Percentiles rank a stretch among this genome's conserved stretches.
phyloP scores from a whole-genome alignment of 768 basidiomycete genomes.

The Amanita molliuscula region DNA sequence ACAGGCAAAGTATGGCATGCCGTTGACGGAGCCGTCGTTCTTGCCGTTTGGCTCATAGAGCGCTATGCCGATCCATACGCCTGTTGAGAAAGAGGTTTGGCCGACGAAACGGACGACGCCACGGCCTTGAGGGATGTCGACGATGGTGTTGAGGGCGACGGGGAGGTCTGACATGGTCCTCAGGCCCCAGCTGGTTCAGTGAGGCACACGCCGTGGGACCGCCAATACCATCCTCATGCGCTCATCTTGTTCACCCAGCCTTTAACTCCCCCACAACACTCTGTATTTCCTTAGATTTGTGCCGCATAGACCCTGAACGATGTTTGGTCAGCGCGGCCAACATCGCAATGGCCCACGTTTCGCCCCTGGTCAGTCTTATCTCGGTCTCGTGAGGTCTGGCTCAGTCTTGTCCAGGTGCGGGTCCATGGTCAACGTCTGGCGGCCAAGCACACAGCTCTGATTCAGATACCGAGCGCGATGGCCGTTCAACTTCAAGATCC shows the following conservation, averaged over 20 bases:
- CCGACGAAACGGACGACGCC: constrained; percentile 86
- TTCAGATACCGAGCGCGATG: constrained; percentile 44
- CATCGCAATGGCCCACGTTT: constrained; percentile 16
- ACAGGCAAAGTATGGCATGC: constrained; percentile 75
- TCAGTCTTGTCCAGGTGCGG: constrained; percentile 16
- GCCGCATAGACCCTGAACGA: background rate
- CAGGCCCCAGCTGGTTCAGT: too few relatives aligned
- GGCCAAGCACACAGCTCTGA: constrained; percentile 29
- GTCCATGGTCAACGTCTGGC: constrained; percentile 19
- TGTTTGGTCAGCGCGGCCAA: constrained; percentile 8
- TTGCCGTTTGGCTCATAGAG: constrained; percentile 78
- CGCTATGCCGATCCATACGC: constrained; percentile 95
- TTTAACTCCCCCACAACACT: too few relatives aligned
- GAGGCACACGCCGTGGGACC: background rate
- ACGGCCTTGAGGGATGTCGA: constrained; percentile 69
- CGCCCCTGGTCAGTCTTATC: constrained; percentile 14
- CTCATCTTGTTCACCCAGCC: background rate
- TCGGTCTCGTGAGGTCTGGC: background rate
- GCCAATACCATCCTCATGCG: background rate
- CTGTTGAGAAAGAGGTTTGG: constrained; percentile 69
- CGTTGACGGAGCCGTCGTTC: constrained; percentile 89
- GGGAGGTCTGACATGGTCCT: constrained; percentile 14
- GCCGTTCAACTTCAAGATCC: constrained; percentile 36
- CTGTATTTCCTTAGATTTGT: background rate
- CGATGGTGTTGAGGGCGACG: constrained; percentile 54